Percentiles rank a stretch among this genome's conserved stretches.
Evolutionary conservation across 2,329 filamentous ascomycete species (phyloP).

Genomic region (Phialophora chinensis): DNA sequence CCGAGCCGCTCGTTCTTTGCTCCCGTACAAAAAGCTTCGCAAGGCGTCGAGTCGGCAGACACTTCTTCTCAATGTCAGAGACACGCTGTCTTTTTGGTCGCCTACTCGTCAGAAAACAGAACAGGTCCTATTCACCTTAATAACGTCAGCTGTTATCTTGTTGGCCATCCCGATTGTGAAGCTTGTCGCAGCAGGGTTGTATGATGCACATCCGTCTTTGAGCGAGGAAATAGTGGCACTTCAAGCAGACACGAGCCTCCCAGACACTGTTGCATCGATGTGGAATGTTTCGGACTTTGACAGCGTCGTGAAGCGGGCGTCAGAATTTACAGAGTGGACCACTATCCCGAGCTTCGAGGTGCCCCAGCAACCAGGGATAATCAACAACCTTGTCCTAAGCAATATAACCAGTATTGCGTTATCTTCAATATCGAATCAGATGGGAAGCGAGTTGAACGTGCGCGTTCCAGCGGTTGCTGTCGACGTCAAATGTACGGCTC

Average conservation of each 20-base stretch:
- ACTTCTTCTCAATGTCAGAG: not conserved
- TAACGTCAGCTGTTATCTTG: not conserved
- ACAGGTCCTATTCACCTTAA: not conserved
- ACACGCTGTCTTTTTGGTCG: not conserved
- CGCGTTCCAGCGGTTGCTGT: not conserved
- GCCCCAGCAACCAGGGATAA: not conserved
- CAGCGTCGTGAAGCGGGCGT: not conserved
- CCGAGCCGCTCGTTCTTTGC: not conserved
- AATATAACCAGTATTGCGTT: not conserved
- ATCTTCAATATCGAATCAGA: not conserved
- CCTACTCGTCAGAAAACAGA: not conserved
- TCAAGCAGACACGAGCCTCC: not conserved
- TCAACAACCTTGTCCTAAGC: not conserved
- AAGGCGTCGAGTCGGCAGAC: not conserved
- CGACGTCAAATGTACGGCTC: not conserved
- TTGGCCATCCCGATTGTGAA: not conserved
- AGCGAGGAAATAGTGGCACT: not conserved
- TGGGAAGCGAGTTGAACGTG: not conserved
- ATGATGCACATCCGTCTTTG: not conserved
- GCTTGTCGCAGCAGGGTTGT: not conserved
- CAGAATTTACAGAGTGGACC: not conserved
- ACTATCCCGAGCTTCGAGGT: not conserved
- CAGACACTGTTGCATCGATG: not conserved
- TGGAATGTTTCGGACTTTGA: not conserved
- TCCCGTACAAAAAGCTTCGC: not conserved